These are phyloP conservation scores for Apophysomyces variabilis DNA, from an alignment of 371 early-diverging fungal genomes.

Conservation along the genomic window DNA sequence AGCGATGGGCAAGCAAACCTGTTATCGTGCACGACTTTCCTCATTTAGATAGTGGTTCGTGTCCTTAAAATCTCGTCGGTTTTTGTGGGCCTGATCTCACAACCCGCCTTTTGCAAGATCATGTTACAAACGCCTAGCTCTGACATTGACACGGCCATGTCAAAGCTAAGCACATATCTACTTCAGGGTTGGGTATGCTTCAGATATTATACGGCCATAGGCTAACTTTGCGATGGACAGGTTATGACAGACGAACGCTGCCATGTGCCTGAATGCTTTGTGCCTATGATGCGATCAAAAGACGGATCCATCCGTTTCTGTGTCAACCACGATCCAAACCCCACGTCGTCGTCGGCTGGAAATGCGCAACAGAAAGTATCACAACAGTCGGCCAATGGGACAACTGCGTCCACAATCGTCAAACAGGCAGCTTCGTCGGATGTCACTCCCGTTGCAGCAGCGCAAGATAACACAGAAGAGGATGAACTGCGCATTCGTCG, in stretches of 20 bases:
- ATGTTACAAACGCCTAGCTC: conserved; percentile 1
- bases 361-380: not conserved
- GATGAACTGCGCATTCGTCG: conserved; percentile 27
- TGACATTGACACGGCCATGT: conserved; percentile 10
- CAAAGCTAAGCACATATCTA: conserved; percentile 41
- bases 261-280: conserved; percentile 40
- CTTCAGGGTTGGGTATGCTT: conserved; percentile 55
- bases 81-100: not conserved
- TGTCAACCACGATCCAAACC: conserved; percentile 51
- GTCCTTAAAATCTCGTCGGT: not conserved
- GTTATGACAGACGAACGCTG: conserved; percentile 59
- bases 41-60: too few relatives aligned
- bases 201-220: not conserved
- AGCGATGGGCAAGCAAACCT: too few relatives aligned
- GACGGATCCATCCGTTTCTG: conserved; percentile 55
- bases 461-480: conserved; percentile 18
- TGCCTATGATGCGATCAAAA: conserved; percentile 60
- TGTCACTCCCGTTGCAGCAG: not conserved
- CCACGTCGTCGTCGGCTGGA: conserved; percentile 23
- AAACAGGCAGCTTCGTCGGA: not conserved
- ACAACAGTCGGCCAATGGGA: conserved; percentile 11
- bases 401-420: conserved; percentile 11
- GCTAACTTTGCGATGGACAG: conserved; percentile 21
- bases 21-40: too few relatives aligned
- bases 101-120: not conserved